phyloP scores from a whole-genome alignment of 371 early-diverging fungal genomes.

The Lichtheimia ornata region DNA sequence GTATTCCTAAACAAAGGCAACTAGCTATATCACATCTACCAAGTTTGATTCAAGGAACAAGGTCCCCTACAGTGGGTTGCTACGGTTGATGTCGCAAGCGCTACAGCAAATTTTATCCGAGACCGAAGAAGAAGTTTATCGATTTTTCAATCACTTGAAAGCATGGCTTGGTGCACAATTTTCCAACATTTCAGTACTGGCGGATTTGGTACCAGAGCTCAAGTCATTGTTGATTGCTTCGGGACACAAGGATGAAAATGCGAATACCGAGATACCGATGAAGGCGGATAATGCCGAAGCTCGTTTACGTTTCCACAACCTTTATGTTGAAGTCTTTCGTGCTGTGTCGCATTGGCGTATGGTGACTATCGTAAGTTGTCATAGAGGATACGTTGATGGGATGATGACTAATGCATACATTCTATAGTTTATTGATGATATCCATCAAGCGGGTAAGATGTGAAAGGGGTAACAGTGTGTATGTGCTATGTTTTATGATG shows the following conservation, averaged over 20 bases:
- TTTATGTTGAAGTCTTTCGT: slow-evolving; percentile 45
- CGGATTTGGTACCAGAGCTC: slow-evolving; percentile 44
- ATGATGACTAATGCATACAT: background rate
- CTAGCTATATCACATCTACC: slow-evolving; percentile 38
- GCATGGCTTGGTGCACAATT: slow-evolving; percentile 36
- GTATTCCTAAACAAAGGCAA: too few relatives aligned
- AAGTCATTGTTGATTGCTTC: slow-evolving; percentile 26
- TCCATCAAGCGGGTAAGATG: slow-evolving; percentile 40
- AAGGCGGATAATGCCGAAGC: slow-evolving; percentile 42
- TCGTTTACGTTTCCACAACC: slow-evolving; percentile 39
- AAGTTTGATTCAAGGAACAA: slow-evolving; percentile 46
- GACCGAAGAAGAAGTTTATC: slow-evolving; percentile 37
- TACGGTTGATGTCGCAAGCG: slow-evolving; percentile 42
- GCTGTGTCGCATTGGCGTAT: slow-evolving; percentile 44
- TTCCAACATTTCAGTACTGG: slow-evolving; percentile 33
- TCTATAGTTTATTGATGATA: slow-evolving; percentile 42
- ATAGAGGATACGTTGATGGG: background rate
- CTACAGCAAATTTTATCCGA: slow-evolving; percentile 49
- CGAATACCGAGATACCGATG: slow-evolving; percentile 14
- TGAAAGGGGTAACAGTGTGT: background rate
- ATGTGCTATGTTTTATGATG: too few relatives aligned
- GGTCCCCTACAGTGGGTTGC: slow-evolving; percentile 39
- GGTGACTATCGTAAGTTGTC: slow-evolving; percentile 42
- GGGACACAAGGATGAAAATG: background rate
- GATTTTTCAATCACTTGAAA: slow-evolving; percentile 35